Percentiles rank a stretch among this genome's conserved stretches.
These are phyloP conservation scores for Triangularia setosa DNA, from an alignment of 2,329 filamentous ascomycete species.

Conservation along the genomic window DNA sequence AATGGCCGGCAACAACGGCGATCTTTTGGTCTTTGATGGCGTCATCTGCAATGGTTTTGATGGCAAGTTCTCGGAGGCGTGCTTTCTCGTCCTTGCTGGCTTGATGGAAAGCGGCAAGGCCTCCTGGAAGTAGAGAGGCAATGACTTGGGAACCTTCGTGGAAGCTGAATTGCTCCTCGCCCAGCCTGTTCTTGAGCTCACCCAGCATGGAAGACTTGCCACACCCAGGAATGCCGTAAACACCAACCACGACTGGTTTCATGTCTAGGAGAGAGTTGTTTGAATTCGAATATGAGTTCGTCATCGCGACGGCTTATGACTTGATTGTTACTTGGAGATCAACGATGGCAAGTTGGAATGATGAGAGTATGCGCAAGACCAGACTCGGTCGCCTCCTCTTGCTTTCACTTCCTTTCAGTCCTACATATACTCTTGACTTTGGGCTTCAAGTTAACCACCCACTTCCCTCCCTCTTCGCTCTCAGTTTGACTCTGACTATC, in stretches of 20 bases:
- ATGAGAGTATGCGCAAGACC: background rate
- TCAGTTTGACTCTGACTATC: background rate
- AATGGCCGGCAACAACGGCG: constrained; percentile 53
- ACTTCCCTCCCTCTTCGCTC: background rate
- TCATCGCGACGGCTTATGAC: background rate
- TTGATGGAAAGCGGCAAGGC: constrained; percentile 44
- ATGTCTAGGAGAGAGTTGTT: background rate
- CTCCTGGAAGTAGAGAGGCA: constrained; percentile 38
- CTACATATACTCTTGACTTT: background rate
- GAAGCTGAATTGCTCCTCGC: constrained; percentile 38
- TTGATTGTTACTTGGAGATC: background rate
- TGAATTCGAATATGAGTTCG: background rate
- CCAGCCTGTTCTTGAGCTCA: constrained; percentile 36
- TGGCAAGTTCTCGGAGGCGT: constrained; percentile 41
- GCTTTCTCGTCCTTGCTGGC: constrained; percentile 36
- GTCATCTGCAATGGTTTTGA: constrained; percentile 39
- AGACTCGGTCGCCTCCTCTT: background rate
- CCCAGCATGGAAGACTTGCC: constrained; percentile 48
- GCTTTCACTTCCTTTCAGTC: background rate
- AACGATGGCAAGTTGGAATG: background rate
- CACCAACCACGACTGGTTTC: constrained; percentile 43
- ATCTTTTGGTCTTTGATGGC: constrained; percentile 32
- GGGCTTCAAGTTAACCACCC: background rate
- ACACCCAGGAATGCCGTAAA: constrained; percentile 53
- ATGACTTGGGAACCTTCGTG: constrained; percentile 53